These are phyloP conservation scores for Chrysopogon serrulatus DNA, from an alignment of 176 grass and related monocot species.

Conservation along the genomic window DNA sequence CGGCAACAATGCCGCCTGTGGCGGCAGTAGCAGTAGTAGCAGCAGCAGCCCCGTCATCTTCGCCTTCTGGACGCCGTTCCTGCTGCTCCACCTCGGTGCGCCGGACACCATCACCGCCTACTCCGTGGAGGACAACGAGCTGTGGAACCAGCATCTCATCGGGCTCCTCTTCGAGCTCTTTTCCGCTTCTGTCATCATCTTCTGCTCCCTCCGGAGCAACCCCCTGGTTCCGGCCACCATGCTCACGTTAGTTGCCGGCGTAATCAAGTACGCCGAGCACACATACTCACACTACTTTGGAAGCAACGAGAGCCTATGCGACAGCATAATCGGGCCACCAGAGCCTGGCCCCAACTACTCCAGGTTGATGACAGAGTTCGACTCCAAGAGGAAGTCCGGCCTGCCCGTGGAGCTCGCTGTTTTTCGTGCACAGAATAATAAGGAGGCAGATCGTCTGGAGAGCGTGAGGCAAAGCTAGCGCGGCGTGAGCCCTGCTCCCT, in stretches of 20 bases:
- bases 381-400: conserved; percentile 17
- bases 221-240: conserved; percentile 16
- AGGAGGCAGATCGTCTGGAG: no score
- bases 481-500: no score
- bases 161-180: no score
- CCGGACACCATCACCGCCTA: conserved; percentile 64
- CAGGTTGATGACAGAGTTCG: conserved; percentile 29
- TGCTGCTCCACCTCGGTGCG: conserved; percentile 67
- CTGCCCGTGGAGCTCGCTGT: background rate
- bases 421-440: no score
- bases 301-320: conserved; percentile 13
- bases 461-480: no score
- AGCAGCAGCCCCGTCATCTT: conserved; percentile 31
- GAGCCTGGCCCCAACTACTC: conserved; percentile 26
- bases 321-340: background rate
- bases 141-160: conserved; percentile 43
- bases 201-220: conserved; percentile 22
- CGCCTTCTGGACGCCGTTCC: conserved; percentile 62
- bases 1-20: no score
- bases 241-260: conserved; percentile 32
- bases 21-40: background rate
- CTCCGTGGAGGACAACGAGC: conserved; percentile 52
- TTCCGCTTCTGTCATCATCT: conserved; percentile 29
- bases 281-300: conserved; percentile 40
- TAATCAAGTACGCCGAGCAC: conserved; percentile 55